Percentiles rank a stretch among this genome's conserved stretches.
These are phyloP conservation scores for Mariannaea sp. DNA, from an alignment of 2,329 filamentous ascomycete species.

Conservation along the genomic window DNA sequence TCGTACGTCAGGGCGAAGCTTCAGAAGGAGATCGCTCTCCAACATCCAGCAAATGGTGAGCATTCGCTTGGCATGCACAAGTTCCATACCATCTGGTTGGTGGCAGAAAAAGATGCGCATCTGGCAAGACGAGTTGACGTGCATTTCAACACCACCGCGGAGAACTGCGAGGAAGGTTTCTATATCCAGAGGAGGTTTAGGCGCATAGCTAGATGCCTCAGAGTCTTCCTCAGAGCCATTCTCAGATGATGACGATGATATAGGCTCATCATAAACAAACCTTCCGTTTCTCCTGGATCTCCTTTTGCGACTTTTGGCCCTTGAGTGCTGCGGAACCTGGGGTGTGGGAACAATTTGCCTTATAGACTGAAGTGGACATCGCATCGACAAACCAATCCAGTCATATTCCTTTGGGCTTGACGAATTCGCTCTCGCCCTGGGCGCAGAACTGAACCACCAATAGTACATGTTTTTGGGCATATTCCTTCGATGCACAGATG, in stretches of 20 bases:
- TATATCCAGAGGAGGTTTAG: constrained; percentile 6
- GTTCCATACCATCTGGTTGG: constrained; percentile 14
- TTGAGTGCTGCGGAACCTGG: not conserved
- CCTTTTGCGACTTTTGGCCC: not conserved
- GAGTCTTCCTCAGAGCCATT: not conserved
- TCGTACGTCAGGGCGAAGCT: constrained; percentile 9
- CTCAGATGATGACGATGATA: not conserved
- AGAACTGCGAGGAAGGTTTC: constrained; percentile 16
- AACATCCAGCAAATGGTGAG: constrained; percentile 23
- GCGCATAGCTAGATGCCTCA: not conserved
- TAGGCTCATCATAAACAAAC: not conserved
- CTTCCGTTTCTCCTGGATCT: not conserved
- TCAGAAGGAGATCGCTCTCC: constrained; percentile 19
- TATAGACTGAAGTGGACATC: constrained; percentile 23
- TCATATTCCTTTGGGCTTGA: constrained; percentile 30
- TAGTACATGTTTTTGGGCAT: constrained; percentile 5
- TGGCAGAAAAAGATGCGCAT: constrained; percentile 17
- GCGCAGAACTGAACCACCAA: constrained; percentile 25
- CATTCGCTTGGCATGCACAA: constrained; percentile 21
- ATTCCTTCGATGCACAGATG: not conserved
- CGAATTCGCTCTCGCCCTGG: constrained; percentile 9
- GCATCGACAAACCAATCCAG: constrained; percentile 36
- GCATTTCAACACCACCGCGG: constrained; percentile 24
- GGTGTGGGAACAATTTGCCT: not conserved
- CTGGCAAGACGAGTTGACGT: constrained; percentile 35